These are phyloP conservation scores for Royoungia palumana DNA, from an alignment of 768 basidiomycete species.

Conservation along the genomic window DNA sequence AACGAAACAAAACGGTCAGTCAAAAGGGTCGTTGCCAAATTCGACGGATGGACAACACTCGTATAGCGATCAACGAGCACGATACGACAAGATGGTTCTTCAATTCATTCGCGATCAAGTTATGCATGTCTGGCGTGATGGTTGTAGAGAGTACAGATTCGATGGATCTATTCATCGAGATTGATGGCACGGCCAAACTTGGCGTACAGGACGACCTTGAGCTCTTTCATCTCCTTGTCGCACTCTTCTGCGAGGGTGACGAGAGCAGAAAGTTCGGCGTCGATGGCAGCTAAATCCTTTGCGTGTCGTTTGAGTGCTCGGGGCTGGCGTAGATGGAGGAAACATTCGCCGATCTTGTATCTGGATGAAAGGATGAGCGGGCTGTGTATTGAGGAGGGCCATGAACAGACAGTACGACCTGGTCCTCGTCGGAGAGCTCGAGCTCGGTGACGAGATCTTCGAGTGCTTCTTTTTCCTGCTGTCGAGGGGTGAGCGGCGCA, in stretches of 20 bases:
- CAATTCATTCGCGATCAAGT: no score
- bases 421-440: constrained; percentile 84
- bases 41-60: no score
- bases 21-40: no score
- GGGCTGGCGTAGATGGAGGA: constrained; percentile 70
- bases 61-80: no score
- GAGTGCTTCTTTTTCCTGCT: constrained; percentile 95
- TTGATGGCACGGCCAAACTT: constrained; percentile 95
- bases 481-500: neutral
- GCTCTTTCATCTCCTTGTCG: constrained; percentile 72
- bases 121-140: no score
- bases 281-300: constrained; percentile 60
- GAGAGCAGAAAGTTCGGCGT: constrained; percentile 50
- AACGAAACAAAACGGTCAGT: no score
- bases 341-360: constrained; percentile 88
- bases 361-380: constrained; percentile 61
- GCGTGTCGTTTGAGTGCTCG: constrained; percentile 71
- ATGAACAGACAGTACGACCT: constrained; percentile 63
- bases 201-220: constrained; percentile 78
- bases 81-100: no score
- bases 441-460: constrained; percentile 87
- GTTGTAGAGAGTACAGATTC: neutral
- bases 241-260: constrained; percentile 56
- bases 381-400: constrained; percentile 40
- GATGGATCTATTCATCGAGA: constrained; percentile 61